Evolutionary conservation across 1,139 yeast species (phyloP), one percentile per base, ranked within the genome.

Genomic region (Suhomyces ambrosiae): DNA sequence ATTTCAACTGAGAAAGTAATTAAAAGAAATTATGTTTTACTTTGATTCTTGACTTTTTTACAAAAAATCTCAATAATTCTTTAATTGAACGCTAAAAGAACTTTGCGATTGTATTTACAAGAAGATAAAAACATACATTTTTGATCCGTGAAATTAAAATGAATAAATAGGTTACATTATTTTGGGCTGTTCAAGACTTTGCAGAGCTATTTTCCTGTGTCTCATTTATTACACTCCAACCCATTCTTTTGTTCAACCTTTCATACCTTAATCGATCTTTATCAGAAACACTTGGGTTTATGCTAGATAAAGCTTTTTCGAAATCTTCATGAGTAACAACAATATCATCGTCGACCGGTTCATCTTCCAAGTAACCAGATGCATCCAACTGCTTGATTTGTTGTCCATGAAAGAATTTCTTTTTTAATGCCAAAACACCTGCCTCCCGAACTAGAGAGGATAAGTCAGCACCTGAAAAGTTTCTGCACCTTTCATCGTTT

Each of bases 391-490:
- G 78, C 44, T 68, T 71, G 24, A 77, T 70, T 28, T 72, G 66
- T 37, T 71, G 75, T 27, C 64, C 65, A 15, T 61, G 64, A 61
- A 82, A 80, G 47, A 87, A 82, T 40, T 78, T 77, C 60, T 63
- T 79, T 58, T 88, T 86, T 60, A 92, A 75, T 1, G 97, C 95
- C 35, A 79, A 64, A 3, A 90, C 95, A 46, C 96, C 92, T 7
- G 98, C 95, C 58, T 92, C 98, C 53, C 96, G 74, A 0, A 87
- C 92, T 41, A 92, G 66, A 1, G 97, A 88, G 1, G 96, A 89
- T 42, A 92, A 70, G 70, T 92, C 98, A 0, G 98, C 98, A 56
- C 98, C 98, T 7, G 95, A 84, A 57, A 88, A 92, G 65, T 89
- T 90, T 44, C 87, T 71, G 64, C 96, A 86, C 48, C 90, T 75